Evolutionary conservation across 2,329 filamentous ascomycete species (phyloP), one percentile per base, ranked within the genome.

Genomic region (Cytospora paraplurivora): DNA sequence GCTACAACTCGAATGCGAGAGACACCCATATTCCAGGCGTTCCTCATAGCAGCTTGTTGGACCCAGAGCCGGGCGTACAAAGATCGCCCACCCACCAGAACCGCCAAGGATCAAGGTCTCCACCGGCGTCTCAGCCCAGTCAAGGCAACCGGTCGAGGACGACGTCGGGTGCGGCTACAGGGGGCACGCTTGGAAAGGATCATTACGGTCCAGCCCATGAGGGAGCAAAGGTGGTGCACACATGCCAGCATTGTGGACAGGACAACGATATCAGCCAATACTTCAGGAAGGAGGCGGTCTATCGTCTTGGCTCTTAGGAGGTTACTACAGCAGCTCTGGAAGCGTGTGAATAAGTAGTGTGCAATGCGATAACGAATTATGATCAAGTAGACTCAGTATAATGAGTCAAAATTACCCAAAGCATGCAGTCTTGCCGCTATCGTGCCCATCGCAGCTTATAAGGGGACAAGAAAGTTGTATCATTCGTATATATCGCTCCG

Each of bases 251-350:
- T 12, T 69, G 68, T 35, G 67, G 68, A 1, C 34, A 56, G 13
- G 68, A 69, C 11, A 68, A 67, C 19, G 67, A 71, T 56, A 71
- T 71, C 44, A 67, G 64, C 53, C 55, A 56, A 3, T 69, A 71
- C 41, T 71, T 71, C 62, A 62, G 57, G 35, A 67, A 68, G 61
- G 67, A 70, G 17, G 68, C 66, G 1, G 66, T 68, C 1, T 71
- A 70, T 50, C 67, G 68, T n/a, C 66, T 69, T 7, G 65, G 62
- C 17, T 49, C 54, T 35, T 62, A 60, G n/a, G 15, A 60, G n/a
- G 15, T 21, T 13, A 1, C 11, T n/a, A 4, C 8, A 19, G 5
- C 8, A 4, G 6, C 15, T 17, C 12, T 12, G 1, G 5, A 6
- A 10, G n/a, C 6, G n/a, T 4, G 51, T 19, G 4, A 37, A 32